phyloP scores from a whole-genome alignment of 2,329 filamentous ascomycete genomes.

The Sclerotiophoma versabilis region DNA sequence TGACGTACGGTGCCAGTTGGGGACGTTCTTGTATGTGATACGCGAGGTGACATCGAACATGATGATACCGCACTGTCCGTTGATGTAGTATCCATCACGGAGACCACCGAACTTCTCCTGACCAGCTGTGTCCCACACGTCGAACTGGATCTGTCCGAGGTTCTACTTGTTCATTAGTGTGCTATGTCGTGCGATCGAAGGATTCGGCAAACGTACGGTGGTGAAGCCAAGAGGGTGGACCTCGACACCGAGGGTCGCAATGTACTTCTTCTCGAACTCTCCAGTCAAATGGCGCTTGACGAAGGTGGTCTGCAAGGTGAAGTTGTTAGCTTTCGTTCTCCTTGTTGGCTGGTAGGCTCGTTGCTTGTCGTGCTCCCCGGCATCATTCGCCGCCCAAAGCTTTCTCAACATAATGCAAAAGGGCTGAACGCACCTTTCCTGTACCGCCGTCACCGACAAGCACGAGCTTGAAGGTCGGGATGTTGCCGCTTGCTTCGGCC shows the following conservation, averaged over 20 bases:
- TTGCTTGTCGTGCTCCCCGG: constrained; percentile 9
- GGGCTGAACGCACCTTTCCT: constrained; percentile 80
- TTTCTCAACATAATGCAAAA: neutral
- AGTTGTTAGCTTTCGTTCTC: constrained; percentile 31
- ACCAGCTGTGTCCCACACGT: constrained; percentile 98
- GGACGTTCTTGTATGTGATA: constrained; percentile 99
- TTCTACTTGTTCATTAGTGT: constrained; percentile 63
- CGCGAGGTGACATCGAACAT: constrained; percentile 99
- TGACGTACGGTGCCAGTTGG: constrained; percentile 98
- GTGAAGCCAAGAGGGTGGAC: constrained; percentile 98
- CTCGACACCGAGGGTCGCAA: constrained; percentile 98
- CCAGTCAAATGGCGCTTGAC: constrained; percentile 99
- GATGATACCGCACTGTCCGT: constrained; percentile 99
- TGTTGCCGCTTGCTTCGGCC: constrained; percentile 61
- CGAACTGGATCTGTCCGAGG: constrained; percentile 95
- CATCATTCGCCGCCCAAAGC: neutral
- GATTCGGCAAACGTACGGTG: constrained; percentile 71
- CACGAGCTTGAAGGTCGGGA: constrained; percentile 98
- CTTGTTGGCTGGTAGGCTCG: neutral
- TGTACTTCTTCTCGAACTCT: constrained; percentile 99
- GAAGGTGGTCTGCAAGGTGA: constrained; percentile 82
- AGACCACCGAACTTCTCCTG: constrained; percentile 99
- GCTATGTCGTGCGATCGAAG: constrained; percentile 13
- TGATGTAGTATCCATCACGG: constrained; percentile 99
- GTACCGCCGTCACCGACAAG: constrained; percentile 99